A percentile compares a stretch with the other conserved stretches of the same genome.
These are phyloP conservation scores for Tylopilus subfusipes DNA, from an alignment of 768 basidiomycete genomes.

Conservation along the genomic window DNA sequence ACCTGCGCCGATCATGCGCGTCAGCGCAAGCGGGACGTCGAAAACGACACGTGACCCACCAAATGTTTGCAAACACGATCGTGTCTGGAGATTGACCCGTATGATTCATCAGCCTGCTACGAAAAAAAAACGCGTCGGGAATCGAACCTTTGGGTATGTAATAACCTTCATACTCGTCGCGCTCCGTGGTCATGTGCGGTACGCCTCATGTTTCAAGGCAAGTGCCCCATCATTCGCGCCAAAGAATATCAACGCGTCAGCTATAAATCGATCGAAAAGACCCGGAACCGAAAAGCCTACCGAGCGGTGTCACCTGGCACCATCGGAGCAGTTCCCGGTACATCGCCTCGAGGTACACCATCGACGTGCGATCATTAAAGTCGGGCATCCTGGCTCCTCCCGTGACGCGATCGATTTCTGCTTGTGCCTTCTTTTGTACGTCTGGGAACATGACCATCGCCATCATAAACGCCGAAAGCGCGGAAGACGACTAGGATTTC, in stretches of 20 bases:
- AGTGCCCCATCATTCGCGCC: no score
- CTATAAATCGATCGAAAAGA: not conserved
- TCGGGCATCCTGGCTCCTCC: constrained; percentile 14
- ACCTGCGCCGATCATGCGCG: constrained; percentile 12
- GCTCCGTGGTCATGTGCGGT: constrained; percentile 22
- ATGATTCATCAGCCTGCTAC: not conserved
- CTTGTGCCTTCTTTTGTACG: constrained; percentile 24
- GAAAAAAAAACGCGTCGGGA: not conserved
- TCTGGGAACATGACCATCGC: constrained; percentile 26
- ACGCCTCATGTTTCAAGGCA: constrained; percentile 18
- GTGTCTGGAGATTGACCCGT: constrained; percentile 14
- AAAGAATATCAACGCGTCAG: not conserved
- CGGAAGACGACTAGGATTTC: constrained; percentile 17
- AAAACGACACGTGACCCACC: constrained; percentile 8
- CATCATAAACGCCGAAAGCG: constrained; percentile 26
- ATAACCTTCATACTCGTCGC: constrained; percentile 17
- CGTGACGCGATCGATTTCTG: constrained; percentile 25
- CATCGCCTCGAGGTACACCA: constrained; percentile 26
- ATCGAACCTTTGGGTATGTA: constrained; percentile 21
- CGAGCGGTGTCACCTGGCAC: constrained; percentile 24
- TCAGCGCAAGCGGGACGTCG: not conserved
- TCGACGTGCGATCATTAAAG: constrained; percentile 19
- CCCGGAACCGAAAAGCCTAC: constrained; percentile 4
- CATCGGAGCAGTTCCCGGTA: constrained; percentile 24
- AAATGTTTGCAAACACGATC: constrained; percentile 21